Base-by-base conservation (phyloP, 1,284 basidiomycete genomes). In the Ceratobasidium sp. region DNA sequence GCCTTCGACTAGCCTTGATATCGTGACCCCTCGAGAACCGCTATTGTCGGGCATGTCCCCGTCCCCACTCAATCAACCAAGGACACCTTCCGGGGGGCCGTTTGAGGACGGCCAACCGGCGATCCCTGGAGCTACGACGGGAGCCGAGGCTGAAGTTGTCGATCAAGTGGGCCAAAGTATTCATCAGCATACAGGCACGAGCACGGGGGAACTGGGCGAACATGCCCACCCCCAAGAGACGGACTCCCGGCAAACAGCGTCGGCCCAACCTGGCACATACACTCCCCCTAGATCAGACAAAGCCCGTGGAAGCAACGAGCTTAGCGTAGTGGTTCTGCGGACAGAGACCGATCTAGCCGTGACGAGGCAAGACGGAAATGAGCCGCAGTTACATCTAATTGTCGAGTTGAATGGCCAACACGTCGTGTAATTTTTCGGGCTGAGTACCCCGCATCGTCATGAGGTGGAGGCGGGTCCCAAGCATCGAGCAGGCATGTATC, bases 291-390 rank as follows among this genome's bases (percentile, higher is more conserved):
- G 67, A 57, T 72, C 57, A 22, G 54, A 72, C 17, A 72, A 60
- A 33, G 41, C 56, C n/a, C 67, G 67, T 60, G 67, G 67, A 72
- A 72, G 29, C 67, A 72, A 51, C 67, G 67, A 22, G 67, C 53
- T 29, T 72, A n/a, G n/a, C n/a, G n/a, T n/a, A 41, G 36, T 72
- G 67, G 67, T 56, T 72, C 67, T 72, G 67, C 67, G 67, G 19
- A 45, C 48, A 72, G 41, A 54, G 36, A 64, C 33, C 45, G 48
- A 45, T 29, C 56, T 72, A 72, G 56, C 56, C 67, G 41, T 72
- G 45, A 56, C 33, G 50, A 48, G 56, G 67, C 54, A 72, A 60
- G 56, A 22, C 27, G 44, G 17, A 33, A 27, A 22, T 45, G 45
- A 50, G 36, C 36, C 36, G 36, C 36, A 11, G 24, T 50, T 50